Conservation (phyloP, 202 grass and related monocot genomes). For the Setaria viridis region DNA sequence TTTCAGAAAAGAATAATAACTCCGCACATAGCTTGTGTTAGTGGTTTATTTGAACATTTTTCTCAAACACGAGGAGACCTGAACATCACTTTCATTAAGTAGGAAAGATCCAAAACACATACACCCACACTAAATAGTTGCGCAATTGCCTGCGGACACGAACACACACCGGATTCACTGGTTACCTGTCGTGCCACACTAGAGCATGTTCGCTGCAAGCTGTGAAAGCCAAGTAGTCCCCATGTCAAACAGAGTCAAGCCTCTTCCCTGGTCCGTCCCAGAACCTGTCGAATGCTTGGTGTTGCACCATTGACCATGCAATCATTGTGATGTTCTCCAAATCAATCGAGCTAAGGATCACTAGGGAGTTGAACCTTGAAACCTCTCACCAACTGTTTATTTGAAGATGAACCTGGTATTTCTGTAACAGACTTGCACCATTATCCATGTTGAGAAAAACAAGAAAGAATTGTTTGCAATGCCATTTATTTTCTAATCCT, state of each 20-base stretch:
- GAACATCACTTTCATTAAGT: conserved; percentile 4
- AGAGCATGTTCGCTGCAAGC: background rate
- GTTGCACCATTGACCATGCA: background rate
- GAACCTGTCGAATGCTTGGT: background rate
- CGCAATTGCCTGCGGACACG: background rate
- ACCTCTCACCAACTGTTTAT: conserved; percentile 3
- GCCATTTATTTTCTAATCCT: conserved; percentile 18
- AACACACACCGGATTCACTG: background rate
- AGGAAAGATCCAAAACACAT: conserved; percentile 4
- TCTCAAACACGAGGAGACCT: background rate
- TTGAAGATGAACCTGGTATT: conserved; percentile 23
- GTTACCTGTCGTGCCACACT: background rate
- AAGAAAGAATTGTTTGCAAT: conserved; percentile 7
- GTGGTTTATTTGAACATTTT: background rate
- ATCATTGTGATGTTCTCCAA: background rate
- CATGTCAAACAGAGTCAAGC: background rate
- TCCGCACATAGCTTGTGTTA: background rate
- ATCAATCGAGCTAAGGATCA: background rate
- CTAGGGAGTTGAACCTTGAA: background rate
- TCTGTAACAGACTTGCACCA: conserved; percentile 44
- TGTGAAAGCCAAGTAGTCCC: background rate
- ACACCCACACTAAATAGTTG: background rate
- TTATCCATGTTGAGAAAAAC: background rate
- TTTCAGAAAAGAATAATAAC: conserved; percentile 31
- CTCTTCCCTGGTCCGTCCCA: background rate